Evolutionary conservation across 1,284 basidiomycete genomes (phyloP).

Genomic region (Cerrena zonata): DNA sequence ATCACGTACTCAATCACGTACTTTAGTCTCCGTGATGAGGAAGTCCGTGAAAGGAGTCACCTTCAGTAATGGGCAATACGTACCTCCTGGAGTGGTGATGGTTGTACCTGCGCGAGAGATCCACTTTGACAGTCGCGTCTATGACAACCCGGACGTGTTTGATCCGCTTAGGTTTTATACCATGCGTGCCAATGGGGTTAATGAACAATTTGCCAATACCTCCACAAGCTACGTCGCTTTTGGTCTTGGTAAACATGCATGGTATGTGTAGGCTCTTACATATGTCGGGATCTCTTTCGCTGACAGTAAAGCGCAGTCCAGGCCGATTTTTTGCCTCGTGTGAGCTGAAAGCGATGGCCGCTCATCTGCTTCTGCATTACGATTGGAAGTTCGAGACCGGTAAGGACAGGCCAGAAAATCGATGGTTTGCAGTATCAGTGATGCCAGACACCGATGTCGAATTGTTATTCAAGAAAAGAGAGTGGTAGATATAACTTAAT

Average conservation of each 20-base stretch:
- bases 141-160: constrained; percentile 6
- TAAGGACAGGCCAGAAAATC: neutral
- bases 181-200: constrained; percentile 5
- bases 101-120: neutral
- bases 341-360: constrained; percentile 4
- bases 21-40: constrained; percentile 3
- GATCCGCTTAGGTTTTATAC: constrained; percentile 4
- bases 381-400: constrained; percentile 3
- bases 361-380: neutral
- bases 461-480: constrained; percentile 2
- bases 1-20: neutral
- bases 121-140: constrained; percentile 6
- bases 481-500: neutral
- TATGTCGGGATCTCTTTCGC: too few species aligned
- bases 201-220: constrained; percentile 19
- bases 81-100: constrained; percentile 3
- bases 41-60: neutral
- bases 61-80: constrained; percentile 8
- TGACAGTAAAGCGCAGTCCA: too few species aligned
- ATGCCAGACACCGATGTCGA: neutral
- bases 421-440: neutral
- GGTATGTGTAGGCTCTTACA: too few species aligned
- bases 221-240: constrained; percentile 21
- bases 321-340: constrained; percentile 2
- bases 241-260: constrained; percentile 22